Conservation (phyloP, 2,329 filamentous ascomycete genomes). For the Diplodia scrobiculata region DNA sequence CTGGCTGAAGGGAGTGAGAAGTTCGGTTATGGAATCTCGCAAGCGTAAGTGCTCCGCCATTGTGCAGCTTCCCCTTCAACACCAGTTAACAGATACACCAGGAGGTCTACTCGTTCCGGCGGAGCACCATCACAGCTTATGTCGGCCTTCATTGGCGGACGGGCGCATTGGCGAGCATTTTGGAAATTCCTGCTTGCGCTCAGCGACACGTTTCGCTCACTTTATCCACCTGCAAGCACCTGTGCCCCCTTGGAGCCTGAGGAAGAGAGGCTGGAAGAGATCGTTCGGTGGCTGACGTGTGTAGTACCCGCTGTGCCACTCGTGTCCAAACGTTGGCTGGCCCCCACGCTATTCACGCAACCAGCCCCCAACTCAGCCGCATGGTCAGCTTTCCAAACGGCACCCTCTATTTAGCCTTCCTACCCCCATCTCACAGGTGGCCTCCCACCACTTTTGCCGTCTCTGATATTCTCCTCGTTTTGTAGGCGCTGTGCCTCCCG, state of each 20-base stretch:
- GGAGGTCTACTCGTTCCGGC: background rate
- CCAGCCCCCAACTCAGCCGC: too few relatives aligned
- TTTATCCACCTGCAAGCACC: constrained; percentile 59
- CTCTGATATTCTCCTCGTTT: too few relatives aligned
- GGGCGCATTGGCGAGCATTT: constrained; percentile 59
- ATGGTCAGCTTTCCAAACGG: too few relatives aligned
- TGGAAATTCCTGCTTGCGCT: constrained; percentile 59
- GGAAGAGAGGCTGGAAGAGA: constrained; percentile 42
- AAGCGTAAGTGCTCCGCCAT: constrained; percentile 54
- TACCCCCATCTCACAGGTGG: too few relatives aligned
- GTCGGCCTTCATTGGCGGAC: constrained; percentile 59
- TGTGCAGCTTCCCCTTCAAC: too few relatives aligned
- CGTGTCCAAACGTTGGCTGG: too few relatives aligned
- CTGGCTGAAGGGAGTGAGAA: constrained; percentile 74
- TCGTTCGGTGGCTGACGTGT: constrained; percentile 60
- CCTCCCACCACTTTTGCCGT: too few relatives aligned
- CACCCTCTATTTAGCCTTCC: too few relatives aligned
- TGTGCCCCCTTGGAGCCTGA: constrained; percentile 66
- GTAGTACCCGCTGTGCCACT: constrained; percentile 38
- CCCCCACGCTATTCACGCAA: too few relatives aligned
- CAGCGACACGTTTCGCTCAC: constrained; percentile 59
- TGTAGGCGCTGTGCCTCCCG: too few relatives aligned
- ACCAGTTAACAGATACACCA: background rate
- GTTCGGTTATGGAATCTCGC: constrained; percentile 61
- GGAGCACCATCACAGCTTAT: constrained; percentile 61